Base-by-base conservation (phyloP, 148 eudicot species). In the Simmondsia chinensis region DNA sequence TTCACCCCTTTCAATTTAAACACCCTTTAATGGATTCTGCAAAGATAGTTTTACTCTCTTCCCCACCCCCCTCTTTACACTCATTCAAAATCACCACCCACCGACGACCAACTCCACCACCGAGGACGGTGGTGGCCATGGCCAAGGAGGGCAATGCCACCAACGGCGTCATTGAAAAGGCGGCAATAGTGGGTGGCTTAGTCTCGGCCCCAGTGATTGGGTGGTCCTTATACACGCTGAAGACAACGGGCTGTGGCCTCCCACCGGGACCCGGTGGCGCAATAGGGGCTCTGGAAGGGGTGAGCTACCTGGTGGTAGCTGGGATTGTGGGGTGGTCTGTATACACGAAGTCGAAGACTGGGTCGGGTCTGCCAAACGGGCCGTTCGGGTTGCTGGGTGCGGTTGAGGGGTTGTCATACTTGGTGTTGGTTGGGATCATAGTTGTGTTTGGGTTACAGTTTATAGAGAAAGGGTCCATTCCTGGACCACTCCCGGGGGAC, bases 191-290 rank as follows among this genome's bases (percentile, higher is more conserved):
- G 0, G 77, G 78, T 0, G 99, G 99, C 5, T 21, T 91, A 29
- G 51, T 91, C 32, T 62, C 99, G 0, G 45, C 68, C 1, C 96
- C 89, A 6, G 88, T 91, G 14, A 91, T 91, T 5, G 94, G 68
- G 1, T 91, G 95, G 99, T 86, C 99, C 1, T 82, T 91, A 3
- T 91, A 67, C 79, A 77, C 99, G 0, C 89, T 91, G 14, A 91
- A 91, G 61, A 86, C 89, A 2, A 91, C 99, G 0, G 99, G 99
- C n/a, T 91, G 99, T 21, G 99, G 99, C 12, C 83, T 91, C 4
- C 99, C 99, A 4, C 99, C 99, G 0, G 95, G 99, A 1, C 95
- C 95, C 0, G 95, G 86, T 2, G 99, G 99, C 22, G 82, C 99
- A 0, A 63, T 91, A 5, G 99, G 99, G 4, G 95, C 95, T 4